Percentiles rank a stretch among this genome's conserved stretches.
phyloP scores from a whole-genome alignment of 108 stramenopile species.

The Cyclotella distinguenda region DNA sequence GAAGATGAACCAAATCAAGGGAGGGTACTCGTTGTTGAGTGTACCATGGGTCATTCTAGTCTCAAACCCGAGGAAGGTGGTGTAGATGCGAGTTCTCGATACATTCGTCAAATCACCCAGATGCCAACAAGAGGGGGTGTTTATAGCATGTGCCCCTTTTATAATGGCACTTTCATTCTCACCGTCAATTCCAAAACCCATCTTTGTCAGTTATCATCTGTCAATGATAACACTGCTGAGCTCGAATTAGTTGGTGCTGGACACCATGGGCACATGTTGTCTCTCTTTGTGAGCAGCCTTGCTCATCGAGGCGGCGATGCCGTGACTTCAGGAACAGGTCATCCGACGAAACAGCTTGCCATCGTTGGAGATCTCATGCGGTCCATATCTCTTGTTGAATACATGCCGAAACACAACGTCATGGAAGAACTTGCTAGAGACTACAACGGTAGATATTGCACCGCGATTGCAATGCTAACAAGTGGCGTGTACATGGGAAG shows the following conservation, averaged over 20 bases:
- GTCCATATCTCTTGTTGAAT: slow-evolving; percentile 89
- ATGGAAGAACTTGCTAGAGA: slow-evolving; percentile 93
- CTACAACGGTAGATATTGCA: slow-evolving; percentile 94
- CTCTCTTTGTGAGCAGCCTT: slow-evolving; percentile 80
- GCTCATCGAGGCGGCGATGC: slow-evolving; percentile 36
- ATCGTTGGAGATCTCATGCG: slow-evolving; percentile 98
- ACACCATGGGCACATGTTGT: slow-evolving; percentile 95
- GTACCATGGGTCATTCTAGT: slow-evolving; percentile 33
- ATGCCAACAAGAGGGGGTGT: slow-evolving; percentile 72
- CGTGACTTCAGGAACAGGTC: slow-evolving; percentile 8
- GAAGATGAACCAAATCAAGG: slow-evolving; percentile 94
- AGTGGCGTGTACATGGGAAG: slow-evolving; percentile 91
- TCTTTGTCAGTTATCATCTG: slow-evolving; percentile 49
- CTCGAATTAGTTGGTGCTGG: slow-evolving; percentile 63
- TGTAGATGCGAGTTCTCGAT: slow-evolving; percentile 28
- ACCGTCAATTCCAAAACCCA: slow-evolving; percentile 82
- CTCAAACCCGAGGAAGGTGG: slow-evolving; percentile 22
- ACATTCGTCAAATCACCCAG: slow-evolving; percentile 63
- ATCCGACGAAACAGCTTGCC: slow-evolving; percentile 69
- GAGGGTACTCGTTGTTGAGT: slow-evolving; percentile 87
- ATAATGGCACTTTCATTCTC: slow-evolving; percentile 65
- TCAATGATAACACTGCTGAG: slow-evolving; percentile 43
- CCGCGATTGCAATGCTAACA: slow-evolving; percentile 90
- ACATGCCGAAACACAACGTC: slow-evolving; percentile 74
- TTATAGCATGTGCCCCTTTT: slow-evolving; percentile 79